Evolutionary conservation across 192 early-diverging fungal genomes (phyloP).

Genomic region (Coemansia sp.): DNA sequence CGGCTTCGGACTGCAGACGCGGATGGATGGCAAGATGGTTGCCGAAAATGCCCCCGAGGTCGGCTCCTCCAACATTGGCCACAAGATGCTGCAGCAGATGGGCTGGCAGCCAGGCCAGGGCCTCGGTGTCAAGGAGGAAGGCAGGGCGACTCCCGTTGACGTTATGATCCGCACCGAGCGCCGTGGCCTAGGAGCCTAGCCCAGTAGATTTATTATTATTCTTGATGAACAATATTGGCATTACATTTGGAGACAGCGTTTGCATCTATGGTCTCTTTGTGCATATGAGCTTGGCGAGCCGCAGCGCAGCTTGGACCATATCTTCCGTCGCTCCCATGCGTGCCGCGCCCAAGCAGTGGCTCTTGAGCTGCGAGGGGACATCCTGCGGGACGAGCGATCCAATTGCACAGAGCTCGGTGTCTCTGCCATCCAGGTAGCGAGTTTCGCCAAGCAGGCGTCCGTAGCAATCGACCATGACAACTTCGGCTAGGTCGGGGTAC

Average conservation of each 20-base stretch:
- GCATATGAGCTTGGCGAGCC: constrained; percentile 31
- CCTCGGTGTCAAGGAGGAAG: constrained; percentile 44
- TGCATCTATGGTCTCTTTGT: constrained; percentile 7
- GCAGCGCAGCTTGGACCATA: constrained; percentile 34
- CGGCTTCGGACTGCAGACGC: background rate
- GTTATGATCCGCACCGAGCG: constrained; percentile 49
- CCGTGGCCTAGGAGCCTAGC: constrained; percentile 47
- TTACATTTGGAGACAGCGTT: no score
- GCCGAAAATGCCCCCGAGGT: constrained; percentile 46
- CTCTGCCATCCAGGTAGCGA: constrained; percentile 18
- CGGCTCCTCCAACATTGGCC: constrained; percentile 51
- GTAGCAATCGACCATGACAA: constrained; percentile 33
- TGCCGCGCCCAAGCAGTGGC: constrained; percentile 40
- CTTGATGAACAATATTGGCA: no score
- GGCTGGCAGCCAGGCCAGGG: constrained; percentile 55
- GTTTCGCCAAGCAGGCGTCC: constrained; percentile 34
- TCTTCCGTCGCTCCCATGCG: constrained; percentile 35
- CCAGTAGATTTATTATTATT: background rate
- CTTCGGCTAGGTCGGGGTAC: constrained; percentile 40
- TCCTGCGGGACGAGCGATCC: constrained; percentile 38
- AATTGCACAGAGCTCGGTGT: constrained; percentile 41
- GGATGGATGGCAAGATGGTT: constrained; percentile 38
- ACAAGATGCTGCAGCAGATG: constrained; percentile 57
- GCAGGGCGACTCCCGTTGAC: constrained; percentile 45
- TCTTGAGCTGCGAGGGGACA: constrained; percentile 45